Evolutionary conservation across 306 rosid genomes (phyloP).

Genomic region (Ormosia emarginata): DNA sequence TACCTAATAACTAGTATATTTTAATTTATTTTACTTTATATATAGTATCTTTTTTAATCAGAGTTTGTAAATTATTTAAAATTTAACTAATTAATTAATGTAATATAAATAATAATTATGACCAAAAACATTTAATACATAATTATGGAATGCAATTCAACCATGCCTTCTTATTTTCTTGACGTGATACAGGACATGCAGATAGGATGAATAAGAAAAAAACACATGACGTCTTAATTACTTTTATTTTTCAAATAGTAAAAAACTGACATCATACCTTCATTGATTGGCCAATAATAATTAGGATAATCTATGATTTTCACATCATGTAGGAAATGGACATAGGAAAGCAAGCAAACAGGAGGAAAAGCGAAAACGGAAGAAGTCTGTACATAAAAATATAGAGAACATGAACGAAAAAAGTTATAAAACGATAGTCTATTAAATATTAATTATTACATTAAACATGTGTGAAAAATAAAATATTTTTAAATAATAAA

Average conservation of each 20-base stretch:
- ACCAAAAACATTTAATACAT: too few species aligned
- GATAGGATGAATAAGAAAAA: background rate
- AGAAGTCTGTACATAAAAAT: background rate
- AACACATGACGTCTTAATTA: background rate
- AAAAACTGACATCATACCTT: background rate
- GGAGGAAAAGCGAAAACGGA: background rate
- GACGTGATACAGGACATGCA: background rate
- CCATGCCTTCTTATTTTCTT: background rate
- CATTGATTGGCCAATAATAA: conserved; percentile 1
- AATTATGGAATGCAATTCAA: too few species aligned
- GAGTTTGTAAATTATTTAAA: too few species aligned
- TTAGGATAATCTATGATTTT: background rate
- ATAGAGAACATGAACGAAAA: background rate
- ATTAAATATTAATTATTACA: background rate
- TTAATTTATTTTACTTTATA: too few species aligned
- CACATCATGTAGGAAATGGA: too few species aligned
- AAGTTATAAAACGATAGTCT: too few species aligned
- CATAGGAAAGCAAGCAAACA: too few species aligned
- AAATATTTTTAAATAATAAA: background rate
- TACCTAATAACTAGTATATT: too few species aligned
- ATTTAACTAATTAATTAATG: too few species aligned
- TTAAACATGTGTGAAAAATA: background rate
- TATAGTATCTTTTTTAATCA: too few species aligned
- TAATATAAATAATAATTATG: too few species aligned
- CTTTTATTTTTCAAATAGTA: background rate